These are phyloP conservation scores for Argentina anserina DNA, from an alignment of 306 rosid species.

Conservation along the genomic window DNA sequence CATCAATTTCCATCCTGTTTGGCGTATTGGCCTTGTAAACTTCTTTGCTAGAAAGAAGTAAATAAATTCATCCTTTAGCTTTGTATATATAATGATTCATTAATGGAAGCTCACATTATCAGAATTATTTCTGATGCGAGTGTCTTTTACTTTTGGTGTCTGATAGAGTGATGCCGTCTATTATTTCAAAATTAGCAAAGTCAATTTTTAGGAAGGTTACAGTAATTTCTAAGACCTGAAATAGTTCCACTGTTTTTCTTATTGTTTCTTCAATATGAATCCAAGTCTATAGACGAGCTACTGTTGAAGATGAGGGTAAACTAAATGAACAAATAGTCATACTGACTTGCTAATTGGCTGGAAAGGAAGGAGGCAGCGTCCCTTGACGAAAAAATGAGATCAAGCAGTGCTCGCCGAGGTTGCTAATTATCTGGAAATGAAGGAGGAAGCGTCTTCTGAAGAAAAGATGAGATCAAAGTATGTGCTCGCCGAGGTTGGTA, in stretches of 20 bases:
- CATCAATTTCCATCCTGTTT: background rate
- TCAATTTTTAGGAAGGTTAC: no score
- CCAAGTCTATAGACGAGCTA: background rate
- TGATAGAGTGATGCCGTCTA: background rate
- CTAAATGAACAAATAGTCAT: background rate
- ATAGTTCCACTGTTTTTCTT: no score
- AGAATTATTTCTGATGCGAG: background rate
- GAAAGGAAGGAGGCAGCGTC: conserved; percentile 31
- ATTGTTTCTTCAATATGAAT: no score
- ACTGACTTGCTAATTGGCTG: background rate
- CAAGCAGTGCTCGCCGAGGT: conserved; percentile 42
- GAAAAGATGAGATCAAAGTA: conserved; percentile 49
- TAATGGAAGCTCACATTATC: conserved; percentile 7
- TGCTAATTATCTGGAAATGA: conserved; percentile 22
- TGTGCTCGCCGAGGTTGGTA: conserved; percentile 47
- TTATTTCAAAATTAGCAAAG: no score
- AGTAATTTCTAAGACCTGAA: no score
- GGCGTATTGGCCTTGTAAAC: background rate
- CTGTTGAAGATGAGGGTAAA: background rate
- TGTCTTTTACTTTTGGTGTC: background rate
- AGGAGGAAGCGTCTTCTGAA: conserved; percentile 33
- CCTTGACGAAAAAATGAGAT: conserved; percentile 48
- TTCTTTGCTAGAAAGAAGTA: background rate
- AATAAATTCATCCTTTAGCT: background rate
- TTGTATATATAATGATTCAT: conserved; percentile 3